Percentiles rank a stretch among this genome's conserved stretches.
Conservation (phyloP, 2,329 filamentous ascomycete genomes). For the Fusarium circinatum region DNA sequence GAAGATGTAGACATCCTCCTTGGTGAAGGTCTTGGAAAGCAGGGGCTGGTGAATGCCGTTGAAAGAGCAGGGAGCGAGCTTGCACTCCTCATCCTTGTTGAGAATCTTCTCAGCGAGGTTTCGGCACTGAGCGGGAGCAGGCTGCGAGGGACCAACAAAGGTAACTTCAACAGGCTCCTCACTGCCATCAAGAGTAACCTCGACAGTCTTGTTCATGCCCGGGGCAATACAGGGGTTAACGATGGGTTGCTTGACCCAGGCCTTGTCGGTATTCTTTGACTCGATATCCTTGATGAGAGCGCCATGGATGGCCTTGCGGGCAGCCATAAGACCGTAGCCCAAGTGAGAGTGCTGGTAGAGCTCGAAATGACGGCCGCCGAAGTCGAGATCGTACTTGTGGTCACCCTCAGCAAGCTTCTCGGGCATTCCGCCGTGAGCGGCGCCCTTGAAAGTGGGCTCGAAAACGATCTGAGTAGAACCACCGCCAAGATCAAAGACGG, state of each 20-base stretch:
- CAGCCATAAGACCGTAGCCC: constrained; percentile 95
- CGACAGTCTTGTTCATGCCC: constrained; percentile 78
- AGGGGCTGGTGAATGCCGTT: constrained; percentile 96
- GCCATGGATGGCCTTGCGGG: constrained; percentile 85
- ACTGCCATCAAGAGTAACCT: constrained; percentile 75
- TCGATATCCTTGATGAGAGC: constrained; percentile 75
- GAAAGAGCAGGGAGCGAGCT: constrained; percentile 93
- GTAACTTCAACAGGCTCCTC: constrained; percentile 71
- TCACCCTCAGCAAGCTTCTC: constrained; percentile 87
- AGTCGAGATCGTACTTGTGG: constrained; percentile 93
- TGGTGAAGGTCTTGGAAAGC: constrained; percentile 88
- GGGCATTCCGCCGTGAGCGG: constrained; percentile 80
- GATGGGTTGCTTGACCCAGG: constrained; percentile 78
- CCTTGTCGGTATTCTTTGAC: constrained; percentile 66
- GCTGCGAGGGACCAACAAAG: constrained; percentile 84
- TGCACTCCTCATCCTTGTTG: constrained; percentile 84
- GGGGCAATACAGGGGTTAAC: constrained; percentile 88
- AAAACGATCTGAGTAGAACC: constrained; percentile 99
- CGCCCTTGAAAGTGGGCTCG: constrained; percentile 88
- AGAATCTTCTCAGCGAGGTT: constrained; percentile 90
- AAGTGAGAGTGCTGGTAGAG: constrained; percentile 99
- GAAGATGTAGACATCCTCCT: constrained; percentile 94
- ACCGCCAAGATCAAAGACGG: constrained; percentile 94
- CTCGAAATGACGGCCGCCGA: constrained; percentile 89
- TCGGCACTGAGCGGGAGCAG: constrained; percentile 87